phyloP scores from a whole-genome alignment of 2,329 filamentous ascomycete genomes.

The Aureobasidium sp. region DNA sequence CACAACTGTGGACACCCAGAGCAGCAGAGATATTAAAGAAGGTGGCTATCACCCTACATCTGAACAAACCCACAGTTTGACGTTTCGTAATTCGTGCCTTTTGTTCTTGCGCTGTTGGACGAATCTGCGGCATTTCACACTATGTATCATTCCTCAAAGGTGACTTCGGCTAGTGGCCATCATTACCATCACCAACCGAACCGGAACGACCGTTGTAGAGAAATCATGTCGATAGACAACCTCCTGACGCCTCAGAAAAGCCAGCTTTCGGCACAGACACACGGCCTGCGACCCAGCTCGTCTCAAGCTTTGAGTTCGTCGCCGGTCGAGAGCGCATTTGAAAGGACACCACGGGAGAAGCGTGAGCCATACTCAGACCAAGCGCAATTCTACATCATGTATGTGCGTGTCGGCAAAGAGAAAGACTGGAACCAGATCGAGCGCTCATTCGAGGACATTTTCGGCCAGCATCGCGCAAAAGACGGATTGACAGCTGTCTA shows the following conservation, averaged over 20 bases:
- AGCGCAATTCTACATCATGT: conserved; percentile 31
- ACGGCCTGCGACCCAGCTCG: not conserved
- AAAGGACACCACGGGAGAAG: conserved; percentile 13
- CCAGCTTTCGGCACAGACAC: not conserved
- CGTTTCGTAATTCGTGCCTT: not conserved
- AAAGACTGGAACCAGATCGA: conserved; percentile 21
- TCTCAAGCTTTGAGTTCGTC: not conserved
- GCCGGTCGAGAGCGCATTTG: conserved; percentile 4
- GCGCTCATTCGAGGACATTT: conserved; percentile 19
- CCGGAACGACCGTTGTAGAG: conserved; percentile 10
- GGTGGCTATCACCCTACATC: not conserved
- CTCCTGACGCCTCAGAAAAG: conserved; percentile 7
- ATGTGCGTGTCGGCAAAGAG: conserved; percentile 20
- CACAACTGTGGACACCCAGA: conserved; percentile 1
- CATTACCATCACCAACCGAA: conserved; percentile 6
- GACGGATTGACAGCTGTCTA: conserved; percentile 30
- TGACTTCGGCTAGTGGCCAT: not conserved
- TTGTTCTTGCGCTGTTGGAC: not conserved
- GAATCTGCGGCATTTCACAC: not conserved
- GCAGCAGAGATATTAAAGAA: conserved; percentile 1
- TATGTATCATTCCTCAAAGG: conserved; percentile 6
- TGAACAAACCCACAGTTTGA: not conserved
- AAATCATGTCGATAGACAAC: conserved; percentile 16
- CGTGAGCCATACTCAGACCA: conserved; percentile 27
- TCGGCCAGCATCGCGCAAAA: conserved; percentile 22